Conservation (phyloP, 2,329 filamentous ascomycete genomes). For the Paecilomyces formosus region DNA sequence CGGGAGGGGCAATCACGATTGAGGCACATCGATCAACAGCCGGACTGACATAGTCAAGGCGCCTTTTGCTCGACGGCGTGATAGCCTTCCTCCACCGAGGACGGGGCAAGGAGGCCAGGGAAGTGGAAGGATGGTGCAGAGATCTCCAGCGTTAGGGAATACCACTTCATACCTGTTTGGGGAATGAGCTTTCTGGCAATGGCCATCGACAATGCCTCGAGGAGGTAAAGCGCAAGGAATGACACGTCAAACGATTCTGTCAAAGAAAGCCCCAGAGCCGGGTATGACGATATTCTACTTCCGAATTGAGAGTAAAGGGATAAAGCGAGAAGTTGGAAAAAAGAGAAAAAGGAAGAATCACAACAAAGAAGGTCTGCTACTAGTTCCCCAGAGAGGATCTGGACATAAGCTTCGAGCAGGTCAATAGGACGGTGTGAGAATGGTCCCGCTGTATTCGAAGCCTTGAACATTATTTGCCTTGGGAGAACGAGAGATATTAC, state of each 20-base stretch:
- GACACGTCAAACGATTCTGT: slow-evolving; percentile 8
- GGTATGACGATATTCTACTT: neutral
- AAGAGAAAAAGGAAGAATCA: neutral
- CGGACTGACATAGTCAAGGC: neutral
- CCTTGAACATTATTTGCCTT: neutral
- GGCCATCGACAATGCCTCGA: slow-evolving; percentile 2
- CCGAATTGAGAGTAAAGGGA: neutral
- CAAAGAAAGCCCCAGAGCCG: neutral
- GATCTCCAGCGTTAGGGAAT: slow-evolving; percentile 1
- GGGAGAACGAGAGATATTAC: neutral
- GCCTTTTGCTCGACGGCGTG: neutral
- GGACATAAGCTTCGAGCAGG: neutral
- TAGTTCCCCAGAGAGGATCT: neutral
- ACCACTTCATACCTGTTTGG: neutral
- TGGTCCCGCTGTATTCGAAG: neutral
- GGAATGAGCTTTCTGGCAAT: slow-evolving; percentile 4
- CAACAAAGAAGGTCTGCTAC: neutral
- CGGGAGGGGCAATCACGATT: neutral
- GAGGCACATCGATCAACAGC: neutral
- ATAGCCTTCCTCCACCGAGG: neutral
- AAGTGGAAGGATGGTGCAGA: neutral
- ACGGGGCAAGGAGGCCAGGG: neutral
- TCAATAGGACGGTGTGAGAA: neutral
- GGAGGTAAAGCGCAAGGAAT: slow-evolving; percentile 9
- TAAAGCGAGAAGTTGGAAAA: neutral